Evolutionary conservation across 352 stramenopile species (phyloP).

Genomic region (Phytophthora tentaculata): DNA sequence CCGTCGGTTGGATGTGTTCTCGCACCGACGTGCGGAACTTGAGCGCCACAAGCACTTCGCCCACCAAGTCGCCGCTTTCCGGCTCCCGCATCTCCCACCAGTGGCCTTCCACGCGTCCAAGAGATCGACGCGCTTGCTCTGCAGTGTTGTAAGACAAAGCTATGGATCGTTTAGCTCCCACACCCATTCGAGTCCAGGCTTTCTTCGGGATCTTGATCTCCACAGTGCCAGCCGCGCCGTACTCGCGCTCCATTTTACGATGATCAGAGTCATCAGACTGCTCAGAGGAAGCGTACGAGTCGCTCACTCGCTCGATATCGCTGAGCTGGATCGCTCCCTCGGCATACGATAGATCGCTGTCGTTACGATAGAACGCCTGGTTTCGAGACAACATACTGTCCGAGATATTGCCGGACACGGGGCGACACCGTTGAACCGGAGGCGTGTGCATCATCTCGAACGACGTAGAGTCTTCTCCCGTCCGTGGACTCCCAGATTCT

Average conservation of each 20-base stretch:
- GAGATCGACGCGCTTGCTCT: conserved; percentile 69
- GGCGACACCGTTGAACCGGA: conserved; percentile 31
- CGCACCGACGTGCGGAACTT: conserved; percentile 79
- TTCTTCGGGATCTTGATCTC: conserved; percentile 88
- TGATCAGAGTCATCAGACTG: conserved; percentile 50
- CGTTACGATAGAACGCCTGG: conserved; percentile 53
- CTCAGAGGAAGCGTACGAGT: conserved; percentile 76
- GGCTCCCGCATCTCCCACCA: conserved; percentile 88
- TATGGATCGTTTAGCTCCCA: conserved; percentile 71
- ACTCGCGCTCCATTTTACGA: conserved; percentile 33
- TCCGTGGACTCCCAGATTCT: conserved; percentile 55
- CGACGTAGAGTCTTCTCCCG: conserved; percentile 55
- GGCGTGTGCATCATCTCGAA: conserved; percentile 78
- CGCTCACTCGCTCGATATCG: conserved; percentile 65
- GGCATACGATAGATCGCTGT: conserved; percentile 52
- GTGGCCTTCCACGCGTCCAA: conserved; percentile 76
- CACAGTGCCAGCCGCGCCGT: conserved; percentile 56
- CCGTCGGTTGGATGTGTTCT: conserved; percentile 56
- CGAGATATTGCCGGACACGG: conserved; percentile 34
- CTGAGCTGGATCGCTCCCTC: conserved; percentile 59
- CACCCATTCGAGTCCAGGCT: conserved; percentile 76
- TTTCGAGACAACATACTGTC: conserved; percentile 44
- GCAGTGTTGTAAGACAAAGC: conserved; percentile 82
- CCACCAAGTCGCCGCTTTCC: conserved; percentile 74
- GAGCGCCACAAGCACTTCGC: conserved; percentile 81